A percentile compares a stretch with the other conserved stretches of the same genome.
Evolutionary conservation across 2,329 filamentous ascomycete species (phyloP).

Genomic region (Hypocrella siamensis): DNA sequence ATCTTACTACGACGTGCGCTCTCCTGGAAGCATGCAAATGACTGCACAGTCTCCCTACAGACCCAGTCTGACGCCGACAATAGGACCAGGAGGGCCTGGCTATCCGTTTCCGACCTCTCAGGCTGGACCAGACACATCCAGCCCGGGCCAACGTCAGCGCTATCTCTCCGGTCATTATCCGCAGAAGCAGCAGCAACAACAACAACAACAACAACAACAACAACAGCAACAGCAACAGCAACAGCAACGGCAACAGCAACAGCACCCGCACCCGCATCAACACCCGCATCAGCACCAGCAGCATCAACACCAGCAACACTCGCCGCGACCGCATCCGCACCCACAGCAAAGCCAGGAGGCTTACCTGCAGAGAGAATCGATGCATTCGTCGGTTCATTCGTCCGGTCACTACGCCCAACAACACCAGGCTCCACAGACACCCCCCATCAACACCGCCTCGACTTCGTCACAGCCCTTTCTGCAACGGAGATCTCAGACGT

Average conservation of each 20-base stretch:
- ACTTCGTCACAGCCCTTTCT: constrained; percentile 18
- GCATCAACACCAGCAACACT: constrained; percentile 1
- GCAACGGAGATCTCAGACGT: constrained; percentile 39
- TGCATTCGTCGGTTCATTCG: constrained; percentile 14
- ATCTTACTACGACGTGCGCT: constrained; percentile 31
- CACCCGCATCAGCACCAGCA: background rate
- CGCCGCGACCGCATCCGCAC: too few relatives aligned
- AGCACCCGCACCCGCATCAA: too few relatives aligned
- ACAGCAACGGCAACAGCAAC: constrained; percentile 1
- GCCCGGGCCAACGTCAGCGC: constrained; percentile 36
- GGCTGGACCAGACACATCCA: constrained; percentile 25
- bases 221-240: constrained; percentile 16
- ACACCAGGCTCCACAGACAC: constrained; percentile 27
- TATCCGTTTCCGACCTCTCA: constrained; percentile 35
- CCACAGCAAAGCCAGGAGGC: constrained; percentile 27
- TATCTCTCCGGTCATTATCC: constrained; percentile 28
- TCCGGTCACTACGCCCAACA: constrained; percentile 25
- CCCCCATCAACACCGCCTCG: constrained; percentile 29
- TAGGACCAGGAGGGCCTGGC: constrained; percentile 23
- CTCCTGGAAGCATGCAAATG: constrained; percentile 22
- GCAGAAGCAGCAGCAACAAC: constrained; percentile 27
- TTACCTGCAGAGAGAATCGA: constrained; percentile 26
- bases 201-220: constrained; percentile 28
- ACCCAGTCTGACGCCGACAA: constrained; percentile 27
- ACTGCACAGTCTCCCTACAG: constrained; percentile 30